A percentile compares a stretch with the other conserved stretches of the same genome.
Conservation (phyloP, 2,329 filamentous ascomycete species). For the Aplosporella prunicola region DNA sequence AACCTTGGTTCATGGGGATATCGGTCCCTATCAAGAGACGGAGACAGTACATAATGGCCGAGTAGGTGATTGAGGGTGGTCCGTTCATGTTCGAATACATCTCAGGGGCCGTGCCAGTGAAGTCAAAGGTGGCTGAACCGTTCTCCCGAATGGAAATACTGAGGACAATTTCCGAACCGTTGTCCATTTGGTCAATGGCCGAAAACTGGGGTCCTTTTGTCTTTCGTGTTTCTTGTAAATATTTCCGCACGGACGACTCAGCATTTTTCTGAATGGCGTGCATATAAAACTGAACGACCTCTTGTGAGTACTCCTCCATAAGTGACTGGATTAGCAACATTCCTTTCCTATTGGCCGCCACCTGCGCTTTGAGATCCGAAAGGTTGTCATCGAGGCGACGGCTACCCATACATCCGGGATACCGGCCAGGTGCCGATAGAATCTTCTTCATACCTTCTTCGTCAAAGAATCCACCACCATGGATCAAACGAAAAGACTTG, state of each 20-base stretch:
- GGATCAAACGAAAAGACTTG: slow-evolving; percentile 31
- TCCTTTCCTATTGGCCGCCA: slow-evolving; percentile 26
- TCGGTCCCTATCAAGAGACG: slow-evolving; percentile 28
- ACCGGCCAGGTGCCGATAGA: slow-evolving; percentile 19
- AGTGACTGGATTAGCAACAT: slow-evolving; percentile 27
- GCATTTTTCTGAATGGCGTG: slow-evolving; percentile 28
- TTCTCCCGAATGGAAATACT: slow-evolving; percentile 8
- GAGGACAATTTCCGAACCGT: slow-evolving; percentile 13
- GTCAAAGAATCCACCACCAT: slow-evolving; percentile 28
- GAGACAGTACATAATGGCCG: slow-evolving; percentile 40
- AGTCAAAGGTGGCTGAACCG: slow-evolving; percentile 14
- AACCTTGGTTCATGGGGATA: slow-evolving; percentile 34
- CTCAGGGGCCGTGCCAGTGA: slow-evolving; percentile 12
- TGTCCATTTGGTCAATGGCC: slow-evolving; percentile 12
- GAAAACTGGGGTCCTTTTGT: slow-evolving; percentile 1
- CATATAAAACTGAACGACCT: slow-evolving; percentile 34
- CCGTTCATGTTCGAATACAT: slow-evolving; percentile 15
- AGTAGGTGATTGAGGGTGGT: slow-evolving; percentile 39
- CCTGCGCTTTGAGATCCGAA: slow-evolving; percentile 26
- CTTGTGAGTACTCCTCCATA: slow-evolving; percentile 26
- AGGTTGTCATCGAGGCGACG: slow-evolving; percentile 26
- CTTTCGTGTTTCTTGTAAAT: slow-evolving; percentile 38
- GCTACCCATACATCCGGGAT: slow-evolving; percentile 24
- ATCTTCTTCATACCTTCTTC: slow-evolving; percentile 21
- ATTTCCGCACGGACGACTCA: slow-evolving; percentile 24